Evolutionary conservation across 2,329 filamentous ascomycete species (phyloP).

Genomic region (Aspergillus nomiae): DNA sequence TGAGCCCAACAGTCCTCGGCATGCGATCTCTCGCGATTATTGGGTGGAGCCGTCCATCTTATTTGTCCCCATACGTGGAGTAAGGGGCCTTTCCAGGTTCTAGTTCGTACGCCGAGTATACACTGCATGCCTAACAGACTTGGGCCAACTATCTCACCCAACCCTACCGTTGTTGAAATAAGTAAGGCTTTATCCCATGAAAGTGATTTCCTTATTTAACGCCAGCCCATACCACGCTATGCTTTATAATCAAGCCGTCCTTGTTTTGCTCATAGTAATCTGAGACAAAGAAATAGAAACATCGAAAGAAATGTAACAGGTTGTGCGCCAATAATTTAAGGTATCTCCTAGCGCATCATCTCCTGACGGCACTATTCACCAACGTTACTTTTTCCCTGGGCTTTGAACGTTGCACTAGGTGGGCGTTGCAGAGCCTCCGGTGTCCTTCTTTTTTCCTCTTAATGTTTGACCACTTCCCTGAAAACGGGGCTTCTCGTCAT

Average conservation of each 20-base stretch:
- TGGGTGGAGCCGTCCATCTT: background rate
- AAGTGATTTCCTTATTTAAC: constrained; percentile 20
- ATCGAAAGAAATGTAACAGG: constrained; percentile 1
- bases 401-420: constrained; percentile 30
- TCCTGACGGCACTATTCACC: background rate
- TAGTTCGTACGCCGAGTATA: background rate
- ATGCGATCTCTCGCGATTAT: background rate
- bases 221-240: constrained; percentile 30
- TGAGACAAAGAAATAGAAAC: constrained; percentile 1
- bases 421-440: constrained; percentile 38
- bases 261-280: constrained; percentile 7
- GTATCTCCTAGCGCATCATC: background rate
- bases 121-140: background rate
- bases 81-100: background rate
- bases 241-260: constrained; percentile 15
- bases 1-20: background rate
- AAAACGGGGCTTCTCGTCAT: constrained; percentile 73
- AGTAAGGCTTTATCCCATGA: constrained; percentile 5
- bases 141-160: background rate
- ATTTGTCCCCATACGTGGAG: background rate
- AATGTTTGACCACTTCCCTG: constrained; percentile 83
- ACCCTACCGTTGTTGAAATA: background rate
- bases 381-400: constrained; percentile 13
- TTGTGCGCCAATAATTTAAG: background rate
- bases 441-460: constrained; percentile 69